Evolutionary conservation across 2,329 filamentous ascomycete genomes (phyloP).

Genomic region (Colletotrichum sp.): DNA sequence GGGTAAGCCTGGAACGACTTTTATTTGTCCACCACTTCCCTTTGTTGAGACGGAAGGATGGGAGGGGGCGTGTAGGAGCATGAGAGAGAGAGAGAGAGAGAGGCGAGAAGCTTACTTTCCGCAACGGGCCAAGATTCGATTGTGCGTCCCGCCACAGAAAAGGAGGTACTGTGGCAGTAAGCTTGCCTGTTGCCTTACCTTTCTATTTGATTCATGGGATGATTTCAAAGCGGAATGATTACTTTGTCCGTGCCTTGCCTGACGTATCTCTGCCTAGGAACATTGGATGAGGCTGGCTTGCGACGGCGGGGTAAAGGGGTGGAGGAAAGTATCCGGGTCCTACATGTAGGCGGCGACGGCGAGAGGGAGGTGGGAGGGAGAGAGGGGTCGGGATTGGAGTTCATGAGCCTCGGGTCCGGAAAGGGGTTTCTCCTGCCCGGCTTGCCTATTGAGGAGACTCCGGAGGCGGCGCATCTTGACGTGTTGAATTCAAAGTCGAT

Average conservation of each 20-base stretch:
- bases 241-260: neutral
- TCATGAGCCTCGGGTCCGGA: slow-evolving; percentile 11
- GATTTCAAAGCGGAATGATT: neutral
- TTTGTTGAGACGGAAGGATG: neutral
- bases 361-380: neutral
- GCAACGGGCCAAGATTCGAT: neutral
- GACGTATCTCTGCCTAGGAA: neutral
- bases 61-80: neutral
- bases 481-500: neutral
- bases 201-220: neutral
- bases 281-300: neutral
- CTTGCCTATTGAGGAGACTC: neutral
- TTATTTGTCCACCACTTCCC: neutral
- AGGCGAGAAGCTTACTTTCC: neutral
- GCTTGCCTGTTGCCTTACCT: neutral
- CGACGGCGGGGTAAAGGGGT: slow-evolving; percentile 2
- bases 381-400: neutral
- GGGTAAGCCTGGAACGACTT: neutral
- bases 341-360: neutral
- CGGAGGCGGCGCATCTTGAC: neutral
- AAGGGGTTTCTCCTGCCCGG: neutral
- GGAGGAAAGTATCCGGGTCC: neutral
- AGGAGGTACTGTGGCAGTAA: neutral
- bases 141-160: neutral
- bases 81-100: neutral